Base-by-base conservation (phyloP, 1,284 basidiomycete species). In the Pisolithus thermaeus region DNA sequence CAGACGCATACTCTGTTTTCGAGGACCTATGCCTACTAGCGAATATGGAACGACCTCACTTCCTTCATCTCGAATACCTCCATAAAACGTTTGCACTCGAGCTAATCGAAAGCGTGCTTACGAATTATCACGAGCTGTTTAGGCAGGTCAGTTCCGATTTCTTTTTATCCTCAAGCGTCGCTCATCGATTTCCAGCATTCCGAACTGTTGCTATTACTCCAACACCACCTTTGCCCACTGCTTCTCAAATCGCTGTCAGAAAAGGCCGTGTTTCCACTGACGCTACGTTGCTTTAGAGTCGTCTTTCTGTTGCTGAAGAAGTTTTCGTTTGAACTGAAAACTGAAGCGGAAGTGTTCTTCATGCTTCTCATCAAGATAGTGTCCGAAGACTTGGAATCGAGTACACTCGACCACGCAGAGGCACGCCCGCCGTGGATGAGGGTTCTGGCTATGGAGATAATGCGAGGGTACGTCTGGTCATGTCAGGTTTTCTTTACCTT, bases 11-110 rank as follows among this genome's bases (percentile, higher is more conserved):
- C 67, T 80, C 83, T 2, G 83, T 97, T 16, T 91, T 97, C 53
- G 85, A 94, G 62, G 94, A 97, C 61, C 70, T 97, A 3, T 97
- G 94, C 65, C 72, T 96, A 1, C 78, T 97, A 2, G 88, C 90
- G 11, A 91, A 92, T 61, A 78, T 81, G 4, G 92, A 97, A 65
- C 84, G 77, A 50, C 90, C 94, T 0, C 76, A 80, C 49, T 92
- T 97, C 66, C 74, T 98, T 53, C 85, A 87, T 59, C 79, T 98
- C 32, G 82, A 87, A n/a, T 82, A 79, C 41, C 74, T 99, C 22
- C 90, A 92, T 59, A 88, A 94, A 67, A 97, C 96, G 0, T 98
- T 98, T 61, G 92, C 93, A 0, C 74, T 99, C 25, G 96, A 99
- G 69, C 74, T 99, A 49, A 91, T 99, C 51, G 97, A 99, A 72